phyloP scores from a whole-genome alignment of 208 protist species.

The Wallacemonas sp. region DNA sequence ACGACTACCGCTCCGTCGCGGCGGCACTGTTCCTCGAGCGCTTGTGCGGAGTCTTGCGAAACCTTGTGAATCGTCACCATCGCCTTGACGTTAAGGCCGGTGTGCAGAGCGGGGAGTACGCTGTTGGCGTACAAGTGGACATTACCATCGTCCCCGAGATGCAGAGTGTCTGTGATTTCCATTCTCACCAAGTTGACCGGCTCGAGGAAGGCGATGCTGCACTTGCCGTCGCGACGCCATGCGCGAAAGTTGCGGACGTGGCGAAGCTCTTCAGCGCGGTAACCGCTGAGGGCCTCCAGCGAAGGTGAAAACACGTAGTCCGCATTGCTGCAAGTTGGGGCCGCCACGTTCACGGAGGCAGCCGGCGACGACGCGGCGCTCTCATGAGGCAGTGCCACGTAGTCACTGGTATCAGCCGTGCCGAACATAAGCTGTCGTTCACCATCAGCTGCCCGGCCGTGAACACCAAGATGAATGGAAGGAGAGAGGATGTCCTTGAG shows the following conservation, averaged over 20 bases:
- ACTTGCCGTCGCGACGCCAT: conserved; percentile 61
- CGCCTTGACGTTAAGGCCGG: conserved; percentile 62
- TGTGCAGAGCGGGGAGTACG: conserved; percentile 25
- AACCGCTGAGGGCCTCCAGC: conserved; percentile 45
- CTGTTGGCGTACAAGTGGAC: conserved; percentile 63
- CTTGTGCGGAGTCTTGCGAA: not conserved
- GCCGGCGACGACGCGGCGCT: not conserved
- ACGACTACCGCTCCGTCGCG: not conserved
- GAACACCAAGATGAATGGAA: conserved; percentile 37
- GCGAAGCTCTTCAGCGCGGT: conserved; percentile 51
- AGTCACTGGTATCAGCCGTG: conserved; percentile 11
- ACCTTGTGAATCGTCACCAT: conserved; percentile 71
- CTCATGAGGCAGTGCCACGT: conserved; percentile 1
- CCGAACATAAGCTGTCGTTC: conserved; percentile 12
- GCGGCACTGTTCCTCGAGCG: conserved; percentile 7
- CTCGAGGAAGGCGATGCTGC: conserved; percentile 65
- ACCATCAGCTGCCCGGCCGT: conserved; percentile 2
- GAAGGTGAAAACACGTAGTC: conserved; percentile 68
- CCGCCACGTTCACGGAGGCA: conserved; percentile 7
- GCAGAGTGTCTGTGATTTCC: conserved; percentile 60
- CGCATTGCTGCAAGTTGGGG: conserved; percentile 55
- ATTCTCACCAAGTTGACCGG: conserved; percentile 82
- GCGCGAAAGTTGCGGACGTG: conserved; percentile 55
- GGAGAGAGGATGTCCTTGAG: conserved; percentile 63
- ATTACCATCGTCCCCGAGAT: conserved; percentile 53